Conservation (phyloP, 108 stramenopile genomes). For the Epithemia pelagica region DNA sequence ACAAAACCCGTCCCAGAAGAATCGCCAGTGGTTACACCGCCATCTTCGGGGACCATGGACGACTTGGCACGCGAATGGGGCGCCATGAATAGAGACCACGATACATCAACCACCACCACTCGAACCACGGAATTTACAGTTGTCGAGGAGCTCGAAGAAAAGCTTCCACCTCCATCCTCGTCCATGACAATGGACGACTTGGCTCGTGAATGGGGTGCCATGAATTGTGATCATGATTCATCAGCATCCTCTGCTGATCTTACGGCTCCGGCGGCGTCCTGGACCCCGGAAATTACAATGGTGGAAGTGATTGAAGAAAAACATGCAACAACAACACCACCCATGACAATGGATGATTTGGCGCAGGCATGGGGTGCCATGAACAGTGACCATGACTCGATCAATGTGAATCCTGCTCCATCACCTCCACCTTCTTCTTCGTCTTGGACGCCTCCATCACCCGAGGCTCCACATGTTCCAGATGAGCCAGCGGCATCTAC, state of each 20-base stretch:
- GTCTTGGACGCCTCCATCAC: no score
- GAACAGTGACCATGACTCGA: not conserved
- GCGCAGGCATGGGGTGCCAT: not conserved
- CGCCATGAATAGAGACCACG: not conserved
- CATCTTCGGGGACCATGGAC: no score
- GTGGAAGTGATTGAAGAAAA: not conserved
- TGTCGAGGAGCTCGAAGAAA: not conserved
- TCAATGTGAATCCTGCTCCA: not conserved
- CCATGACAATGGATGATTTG: not conserved
- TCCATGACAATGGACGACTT: not conserved
- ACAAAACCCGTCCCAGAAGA: no score
- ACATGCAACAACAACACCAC: not conserved
- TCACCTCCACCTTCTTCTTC: not conserved
- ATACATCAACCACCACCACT: not conserved
- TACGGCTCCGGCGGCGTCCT: not conserved
- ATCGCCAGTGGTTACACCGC: no score
- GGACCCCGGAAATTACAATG: no score
- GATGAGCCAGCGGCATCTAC: not conserved
- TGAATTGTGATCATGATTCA: not conserved
- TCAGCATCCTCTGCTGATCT: not conserved
- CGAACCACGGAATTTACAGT: not conserved
- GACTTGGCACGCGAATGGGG: not conserved
- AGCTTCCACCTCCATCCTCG: not conserved
- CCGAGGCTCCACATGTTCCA: not conserved
- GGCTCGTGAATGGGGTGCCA: not conserved